These are phyloP conservation scores for Mortierella sp. DNA, from an alignment of 371 early-diverging fungal genomes.

Conservation along the genomic window DNA sequence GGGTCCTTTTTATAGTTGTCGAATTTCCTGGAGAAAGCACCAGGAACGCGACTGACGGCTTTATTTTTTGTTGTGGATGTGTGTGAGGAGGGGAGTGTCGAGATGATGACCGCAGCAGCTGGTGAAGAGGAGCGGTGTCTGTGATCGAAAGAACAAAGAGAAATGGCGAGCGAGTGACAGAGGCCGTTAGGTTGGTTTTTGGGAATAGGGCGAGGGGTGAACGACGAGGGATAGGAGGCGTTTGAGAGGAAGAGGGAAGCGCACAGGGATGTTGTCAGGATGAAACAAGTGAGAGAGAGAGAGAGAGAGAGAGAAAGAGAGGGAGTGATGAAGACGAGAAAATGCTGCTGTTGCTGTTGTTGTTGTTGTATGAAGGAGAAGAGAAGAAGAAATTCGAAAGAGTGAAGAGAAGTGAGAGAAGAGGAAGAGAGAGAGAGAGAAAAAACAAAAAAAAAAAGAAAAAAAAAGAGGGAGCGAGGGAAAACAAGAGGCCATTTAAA, in stretches of 20 bases:
- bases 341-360: background rate
- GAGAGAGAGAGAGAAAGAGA: background rate
- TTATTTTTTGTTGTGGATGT: background rate
- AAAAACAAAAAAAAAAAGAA: background rate
- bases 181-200: conserved; percentile 8
- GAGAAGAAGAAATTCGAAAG: background rate
- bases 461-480: background rate
- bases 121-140: background rate
- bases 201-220: background rate
- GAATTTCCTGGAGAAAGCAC: background rate
- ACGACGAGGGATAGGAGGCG: background rate
- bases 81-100: background rate
- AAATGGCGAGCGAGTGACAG: background rate
- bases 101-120: conserved; percentile 17
- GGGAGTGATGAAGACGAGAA: too few relatives aligned
- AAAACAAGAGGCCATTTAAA: background rate
- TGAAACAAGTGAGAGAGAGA: background rate
- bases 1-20: conserved; percentile 9
- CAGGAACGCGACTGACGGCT: conserved; percentile 3
- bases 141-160: background rate
- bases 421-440: background rate
- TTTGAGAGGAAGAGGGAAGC: background rate
- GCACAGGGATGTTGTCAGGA: background rate
- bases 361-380: background rate
- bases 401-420: background rate